These are phyloP conservation scores for Pulveroboletus sp. DNA, from an alignment of 768 basidiomycete genomes.

Conservation along the genomic window DNA sequence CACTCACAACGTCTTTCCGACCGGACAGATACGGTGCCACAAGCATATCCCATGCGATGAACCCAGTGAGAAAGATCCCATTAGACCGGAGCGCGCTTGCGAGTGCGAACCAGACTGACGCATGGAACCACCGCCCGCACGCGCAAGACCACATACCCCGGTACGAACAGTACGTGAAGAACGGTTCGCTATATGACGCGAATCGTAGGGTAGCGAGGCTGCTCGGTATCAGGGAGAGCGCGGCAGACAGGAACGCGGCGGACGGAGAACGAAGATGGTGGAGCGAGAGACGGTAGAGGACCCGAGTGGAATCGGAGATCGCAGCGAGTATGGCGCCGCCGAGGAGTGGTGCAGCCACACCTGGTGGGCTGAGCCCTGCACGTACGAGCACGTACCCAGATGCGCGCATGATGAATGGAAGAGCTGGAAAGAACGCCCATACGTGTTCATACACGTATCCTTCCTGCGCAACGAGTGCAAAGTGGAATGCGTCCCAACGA, in stretches of 20 bases:
- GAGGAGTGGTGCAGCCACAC: constrained; percentile 29
- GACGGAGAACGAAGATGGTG: constrained; percentile 49
- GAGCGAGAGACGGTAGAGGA: constrained; percentile 56
- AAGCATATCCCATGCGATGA: constrained; percentile 69
- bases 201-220: constrained; percentile 72
- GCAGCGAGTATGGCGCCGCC: constrained; percentile 36
- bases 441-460: constrained; percentile 69
- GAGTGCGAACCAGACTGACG: constrained; percentile 57
- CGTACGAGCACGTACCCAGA: constrained; percentile 23
- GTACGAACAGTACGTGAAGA: constrained; percentile 81
- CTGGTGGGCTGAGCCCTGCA: not conserved
- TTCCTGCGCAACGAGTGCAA: constrained; percentile 56
- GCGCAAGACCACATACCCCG: constrained; percentile 34
- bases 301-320: constrained; percentile 39
- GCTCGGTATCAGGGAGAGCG: constrained; percentile 74
- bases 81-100: constrained; percentile 74
- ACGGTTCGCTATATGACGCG: constrained; percentile 79
- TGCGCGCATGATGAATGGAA: constrained; percentile 49
- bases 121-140: constrained; percentile 43
- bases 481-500: constrained; percentile 90
- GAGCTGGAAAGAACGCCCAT: constrained; percentile 83
- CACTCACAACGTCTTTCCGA: constrained; percentile 28
- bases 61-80: constrained; percentile 70
- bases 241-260: constrained; percentile 55
- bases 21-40: constrained; percentile 46